Percentiles rank a stretch among this genome's conserved stretches.
Evolutionary conservation across 257 asterid genomes (phyloP).

Genomic region (Agastache rugosa): DNA sequence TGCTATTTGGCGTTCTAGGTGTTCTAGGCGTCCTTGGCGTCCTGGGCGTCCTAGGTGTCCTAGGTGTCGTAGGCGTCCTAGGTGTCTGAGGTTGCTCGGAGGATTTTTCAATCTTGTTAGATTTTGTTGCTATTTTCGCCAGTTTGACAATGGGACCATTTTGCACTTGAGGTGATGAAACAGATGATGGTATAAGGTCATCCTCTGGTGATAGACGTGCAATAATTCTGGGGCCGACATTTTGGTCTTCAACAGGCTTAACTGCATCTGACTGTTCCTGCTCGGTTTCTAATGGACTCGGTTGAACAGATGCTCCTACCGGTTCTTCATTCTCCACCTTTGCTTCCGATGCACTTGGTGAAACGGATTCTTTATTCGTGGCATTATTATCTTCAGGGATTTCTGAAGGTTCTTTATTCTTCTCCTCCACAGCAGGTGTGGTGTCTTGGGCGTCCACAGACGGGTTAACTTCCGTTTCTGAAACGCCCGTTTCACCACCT

Average conservation of each 20-base stretch:
- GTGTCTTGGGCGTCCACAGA: constrained; percentile 39
- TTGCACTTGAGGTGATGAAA: constrained; percentile 44
- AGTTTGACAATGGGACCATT: constrained; percentile 42
- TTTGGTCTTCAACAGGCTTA: constrained; percentile 37
- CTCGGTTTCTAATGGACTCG: constrained; percentile 34
- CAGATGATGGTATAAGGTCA: constrained; percentile 38
- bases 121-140: constrained; percentile 41
- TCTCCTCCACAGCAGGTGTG: constrained; percentile 29
- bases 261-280: constrained; percentile 26
- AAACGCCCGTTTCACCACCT: constrained; percentile 34
- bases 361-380: constrained; percentile 24
- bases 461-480: constrained; percentile 29
- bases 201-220: constrained; percentile 42
- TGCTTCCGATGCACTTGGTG: constrained; percentile 39
- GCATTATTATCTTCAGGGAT: constrained; percentile 33
- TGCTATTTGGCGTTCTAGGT: constrained; percentile 31
- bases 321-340: constrained; percentile 8
- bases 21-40: constrained; percentile 35
- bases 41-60: constrained; percentile 26
- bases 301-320: background rate
- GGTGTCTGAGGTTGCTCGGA: constrained; percentile 36
- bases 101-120: constrained; percentile 31
- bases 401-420: constrained; percentile 34
- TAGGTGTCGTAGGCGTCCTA: constrained; percentile 22
- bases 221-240: constrained; percentile 32